A percentile compares a stretch with the other conserved stretches of the same genome.
phyloP scores from a whole-genome alignment of 2,329 filamentous ascomycete species.

The Penicillium sclerotigenum region DNA sequence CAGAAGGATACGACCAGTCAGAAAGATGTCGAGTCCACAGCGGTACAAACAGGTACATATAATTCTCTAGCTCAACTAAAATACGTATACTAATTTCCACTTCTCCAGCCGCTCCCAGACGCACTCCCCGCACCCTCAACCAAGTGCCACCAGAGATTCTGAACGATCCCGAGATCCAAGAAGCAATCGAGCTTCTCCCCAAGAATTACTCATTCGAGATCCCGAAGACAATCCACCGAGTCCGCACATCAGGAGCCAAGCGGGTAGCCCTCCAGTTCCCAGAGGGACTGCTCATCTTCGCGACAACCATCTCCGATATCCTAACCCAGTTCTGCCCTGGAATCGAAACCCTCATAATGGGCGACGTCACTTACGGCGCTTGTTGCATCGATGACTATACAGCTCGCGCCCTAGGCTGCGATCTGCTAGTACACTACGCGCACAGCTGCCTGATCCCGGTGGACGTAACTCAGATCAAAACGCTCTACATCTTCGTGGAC shows the following conservation, averaged over 20 bases:
- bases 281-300: constrained; percentile 90
- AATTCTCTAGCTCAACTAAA: not conserved
- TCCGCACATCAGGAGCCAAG: constrained; percentile 73
- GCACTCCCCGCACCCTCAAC: constrained; percentile 78
- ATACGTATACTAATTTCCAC: constrained; percentile 1
- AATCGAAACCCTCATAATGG: constrained; percentile 94
- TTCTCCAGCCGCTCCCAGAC: constrained; percentile 63
- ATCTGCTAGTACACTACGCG: constrained; percentile 92
- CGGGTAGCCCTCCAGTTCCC: constrained; percentile 95
- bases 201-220: constrained; percentile 99
- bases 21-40: constrained; percentile 62
- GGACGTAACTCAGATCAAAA: constrained; percentile 94
- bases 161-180: constrained; percentile 78
- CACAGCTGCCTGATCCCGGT: constrained; percentile 96
- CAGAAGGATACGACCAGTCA: constrained; percentile 58
- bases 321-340: constrained; percentile 90
- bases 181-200: constrained; percentile 80
- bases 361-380: constrained; percentile 95
- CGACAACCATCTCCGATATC: constrained; percentile 96
- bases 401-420: constrained; percentile 86
- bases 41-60: constrained; percentile 38
- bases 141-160: constrained; percentile 85
- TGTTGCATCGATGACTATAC: constrained; percentile 99
- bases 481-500: constrained; percentile 95
- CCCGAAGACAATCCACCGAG: constrained; percentile 94